Conservation (phyloP, 2,329 filamentous ascomycete genomes). For the Fusarium bulbicola region DNA sequence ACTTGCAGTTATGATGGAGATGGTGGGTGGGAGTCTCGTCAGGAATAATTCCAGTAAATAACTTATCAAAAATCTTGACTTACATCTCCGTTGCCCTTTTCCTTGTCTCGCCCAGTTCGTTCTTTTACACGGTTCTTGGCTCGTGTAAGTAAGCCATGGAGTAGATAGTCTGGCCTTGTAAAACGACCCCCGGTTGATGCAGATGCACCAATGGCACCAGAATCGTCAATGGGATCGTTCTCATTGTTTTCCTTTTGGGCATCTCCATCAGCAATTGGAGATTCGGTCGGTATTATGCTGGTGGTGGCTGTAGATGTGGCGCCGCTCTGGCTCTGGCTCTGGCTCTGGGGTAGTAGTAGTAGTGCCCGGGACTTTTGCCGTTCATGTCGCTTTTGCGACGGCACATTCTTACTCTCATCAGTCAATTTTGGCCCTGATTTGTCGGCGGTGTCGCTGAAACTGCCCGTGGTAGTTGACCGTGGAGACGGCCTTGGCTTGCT, state of each 20-base stretch:
- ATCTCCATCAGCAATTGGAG: neutral
- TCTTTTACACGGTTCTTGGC: constrained; percentile 39
- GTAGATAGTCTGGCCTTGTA: constrained; percentile 31
- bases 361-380: constrained; percentile 19
- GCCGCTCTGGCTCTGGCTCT: constrained; percentile 12
- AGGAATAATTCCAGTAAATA: neutral
- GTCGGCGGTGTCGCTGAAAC: constrained; percentile 20
- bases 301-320: neutral
- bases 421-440: neutral
- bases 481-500: constrained; percentile 35
- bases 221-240: constrained; percentile 7
- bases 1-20: constrained; percentile 1
- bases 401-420: constrained; percentile 25
- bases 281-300: constrained; percentile 5
- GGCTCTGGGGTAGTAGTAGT: constrained; percentile 18
- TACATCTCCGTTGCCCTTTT: constrained; percentile 29
- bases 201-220: constrained; percentile 18
- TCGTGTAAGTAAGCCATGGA: constrained; percentile 35
- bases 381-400: constrained; percentile 13
- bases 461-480: constrained; percentile 14
- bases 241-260: neutral
- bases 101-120: constrained; percentile 20
- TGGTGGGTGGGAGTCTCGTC: neutral
- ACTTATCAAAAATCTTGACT: constrained; percentile 20
- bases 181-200: constrained; percentile 25